Conservation (phyloP, 108 stramenopile species). For the Discostella stelligeroides region DNA sequence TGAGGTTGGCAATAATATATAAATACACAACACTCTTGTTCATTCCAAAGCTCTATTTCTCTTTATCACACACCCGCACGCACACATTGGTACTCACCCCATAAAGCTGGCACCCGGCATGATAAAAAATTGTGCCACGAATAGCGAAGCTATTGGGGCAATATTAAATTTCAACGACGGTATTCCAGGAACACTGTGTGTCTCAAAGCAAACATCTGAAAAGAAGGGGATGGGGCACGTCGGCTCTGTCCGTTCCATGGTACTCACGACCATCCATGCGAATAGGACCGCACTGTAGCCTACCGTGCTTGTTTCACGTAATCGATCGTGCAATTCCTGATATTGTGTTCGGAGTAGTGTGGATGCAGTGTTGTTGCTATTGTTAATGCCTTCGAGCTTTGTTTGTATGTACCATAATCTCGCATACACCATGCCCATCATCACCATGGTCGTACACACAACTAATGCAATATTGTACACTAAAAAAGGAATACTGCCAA, state of each 20-base stretch:
- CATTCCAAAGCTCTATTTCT: no score
- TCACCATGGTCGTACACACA: conserved; percentile 56
- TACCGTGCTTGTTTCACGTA: conserved; percentile 60
- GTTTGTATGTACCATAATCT: conserved; percentile 15
- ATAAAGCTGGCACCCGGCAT: conserved; percentile 76
- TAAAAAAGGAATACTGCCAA: conserved; percentile 54
- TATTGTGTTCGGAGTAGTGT: neutral
- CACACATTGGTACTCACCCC: conserved; percentile 54
- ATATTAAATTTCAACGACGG: conserved; percentile 56
- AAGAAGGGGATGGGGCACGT: conserved; percentile 81
- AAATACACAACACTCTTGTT: no score
- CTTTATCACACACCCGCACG: no score
- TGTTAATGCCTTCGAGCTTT: neutral
- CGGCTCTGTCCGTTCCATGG: conserved; percentile 50
- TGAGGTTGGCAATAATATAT: no score
- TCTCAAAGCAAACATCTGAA: conserved; percentile 68
- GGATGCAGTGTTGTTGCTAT: neutral
- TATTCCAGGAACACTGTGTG: conserved; percentile 40
- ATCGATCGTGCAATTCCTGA: conserved; percentile 8
- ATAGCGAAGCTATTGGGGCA: conserved; percentile 71
- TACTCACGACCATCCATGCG: conserved; percentile 78
- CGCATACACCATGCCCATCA: conserved; percentile 56
- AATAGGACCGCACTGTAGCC: conserved; percentile 85
- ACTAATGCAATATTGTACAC: conserved; percentile 70
- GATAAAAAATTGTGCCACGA: conserved; percentile 66